A percentile compares a stretch with the other conserved stretches of the same genome.
These are phyloP conservation scores for Globisporangium heterothallicum DNA, from an alignment of 352 stramenopile species.

Conservation along the genomic window DNA sequence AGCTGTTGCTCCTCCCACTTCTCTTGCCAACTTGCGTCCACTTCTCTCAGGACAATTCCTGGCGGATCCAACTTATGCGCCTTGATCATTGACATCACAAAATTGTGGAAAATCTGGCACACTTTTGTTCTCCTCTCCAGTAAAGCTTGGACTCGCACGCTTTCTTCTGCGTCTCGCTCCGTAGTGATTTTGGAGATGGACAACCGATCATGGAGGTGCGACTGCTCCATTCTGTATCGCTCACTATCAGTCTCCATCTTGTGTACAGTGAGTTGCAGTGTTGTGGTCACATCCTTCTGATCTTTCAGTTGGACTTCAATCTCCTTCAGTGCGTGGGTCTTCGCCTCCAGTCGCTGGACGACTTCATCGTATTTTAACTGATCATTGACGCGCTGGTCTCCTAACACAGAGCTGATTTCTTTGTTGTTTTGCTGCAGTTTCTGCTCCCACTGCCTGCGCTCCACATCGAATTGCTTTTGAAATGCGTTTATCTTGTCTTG, in stretches of 20 bases:
- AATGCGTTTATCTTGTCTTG: constrained; percentile 16
- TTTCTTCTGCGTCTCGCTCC: constrained; percentile 21
- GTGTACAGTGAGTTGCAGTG: constrained; percentile 27
- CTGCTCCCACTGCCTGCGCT: constrained; percentile 41
- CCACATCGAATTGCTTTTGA: constrained; percentile 23
- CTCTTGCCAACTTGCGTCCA: constrained; percentile 10
- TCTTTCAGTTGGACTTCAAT: constrained; percentile 18
- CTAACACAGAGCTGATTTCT: constrained; percentile 39
- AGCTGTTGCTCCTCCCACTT: constrained; percentile 27
- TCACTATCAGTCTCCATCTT: constrained; percentile 36
- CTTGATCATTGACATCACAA: constrained; percentile 23
- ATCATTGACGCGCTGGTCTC: constrained; percentile 42
- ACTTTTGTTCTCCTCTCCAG: constrained; percentile 23
- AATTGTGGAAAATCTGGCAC: constrained; percentile 23
- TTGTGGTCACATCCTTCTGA: constrained; percentile 21
- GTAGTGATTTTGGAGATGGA: constrained; percentile 25
- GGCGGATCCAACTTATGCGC: constrained; percentile 10
- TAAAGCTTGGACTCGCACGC: constrained; percentile 6
- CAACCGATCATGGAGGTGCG: constrained; percentile 32
- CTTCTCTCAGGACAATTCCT: constrained; percentile 8
- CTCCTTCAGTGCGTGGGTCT: constrained; percentile 29
- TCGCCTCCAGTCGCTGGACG: constrained; percentile 31
- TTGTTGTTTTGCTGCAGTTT: constrained; percentile 41
- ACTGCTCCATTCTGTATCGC: constrained; percentile 23
- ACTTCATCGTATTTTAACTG: constrained; percentile 54